Base-by-base conservation (phyloP, 2,329 filamentous ascomycete genomes). In the Clarireedia monteithiana region DNA sequence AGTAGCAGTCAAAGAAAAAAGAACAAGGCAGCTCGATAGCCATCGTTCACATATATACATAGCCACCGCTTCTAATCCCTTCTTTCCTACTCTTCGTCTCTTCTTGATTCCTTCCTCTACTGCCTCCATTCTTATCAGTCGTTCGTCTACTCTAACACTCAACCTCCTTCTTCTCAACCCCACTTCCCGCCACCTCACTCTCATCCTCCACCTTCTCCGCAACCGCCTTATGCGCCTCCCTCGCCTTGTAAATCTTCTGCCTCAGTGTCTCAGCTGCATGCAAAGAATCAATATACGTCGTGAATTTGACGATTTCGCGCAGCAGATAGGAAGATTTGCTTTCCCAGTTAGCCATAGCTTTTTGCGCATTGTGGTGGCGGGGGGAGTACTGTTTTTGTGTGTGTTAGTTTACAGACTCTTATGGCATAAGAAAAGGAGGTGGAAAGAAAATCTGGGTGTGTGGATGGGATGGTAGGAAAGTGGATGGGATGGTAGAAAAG, bases 281-380 rank as follows among this genome's bases (percentile, higher is more conserved):
- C 50, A 99, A 74, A 36, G 84, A 85, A 70, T 97, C 94, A 63
- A 96, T 91, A 67, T 97, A 99, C 0, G 91, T 97, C 58, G 87
- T 80, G 74, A 96, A 97, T 72, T 97, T 97, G 71, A 97, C 91
- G 70, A 95, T 96, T 74, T 99, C 94, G 38, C 89, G 80, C 12
- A 97, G 78, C 42, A 99, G 75, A 69, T 97, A 96, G 30, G 89
- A 86, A 55, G 89, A 95, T 75, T 97, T 97, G 67, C 88, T 85
- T 75, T 99, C 91, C 92, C 94, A 99, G 71, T 99, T 99, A 20
- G 85, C 80, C 88, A 97, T 92, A 15, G 92, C 90, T 71, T 88
- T 91, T 60, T 76, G 77, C 15, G 85, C 82, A 66, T 97, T 97
- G 39, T 83, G 79, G 59, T 92, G 87, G 30, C 91, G 83, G 3